phyloP scores from a whole-genome alignment of 2,329 filamentous ascomycete species.

The Verticillium nonalfalfae region DNA sequence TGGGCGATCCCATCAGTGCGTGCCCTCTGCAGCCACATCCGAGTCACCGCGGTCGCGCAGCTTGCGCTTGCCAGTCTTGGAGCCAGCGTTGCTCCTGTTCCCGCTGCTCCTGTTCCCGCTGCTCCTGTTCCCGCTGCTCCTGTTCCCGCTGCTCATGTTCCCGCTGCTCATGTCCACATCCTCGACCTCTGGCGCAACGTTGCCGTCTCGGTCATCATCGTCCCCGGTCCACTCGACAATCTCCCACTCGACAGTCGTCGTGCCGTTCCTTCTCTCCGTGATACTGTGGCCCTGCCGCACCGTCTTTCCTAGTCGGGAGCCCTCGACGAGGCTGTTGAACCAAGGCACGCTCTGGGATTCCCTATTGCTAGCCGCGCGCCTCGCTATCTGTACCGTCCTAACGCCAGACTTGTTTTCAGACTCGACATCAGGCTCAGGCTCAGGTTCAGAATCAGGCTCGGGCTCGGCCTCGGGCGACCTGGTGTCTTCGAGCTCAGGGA shows the following conservation, averaged over 20 bases:
- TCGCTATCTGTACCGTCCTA: constrained; percentile 18
- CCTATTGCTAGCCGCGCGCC: constrained; percentile 31
- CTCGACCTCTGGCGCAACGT: constrained; percentile 19
- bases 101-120: constrained; percentile 18
- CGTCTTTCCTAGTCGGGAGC: constrained; percentile 61
- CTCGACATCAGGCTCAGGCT: constrained; percentile 3
- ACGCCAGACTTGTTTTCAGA: constrained; percentile 18
- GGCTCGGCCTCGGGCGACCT: neutral
- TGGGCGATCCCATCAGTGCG: constrained; percentile 3
- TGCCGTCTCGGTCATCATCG: constrained; percentile 32
- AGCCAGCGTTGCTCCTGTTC: neutral
- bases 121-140: constrained; percentile 3
- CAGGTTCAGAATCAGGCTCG: neutral
- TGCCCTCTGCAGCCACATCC: constrained; percentile 6
- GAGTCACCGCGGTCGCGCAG: constrained; percentile 32
- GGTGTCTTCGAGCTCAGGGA: constrained; percentile 41
- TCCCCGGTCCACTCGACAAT: constrained; percentile 65
- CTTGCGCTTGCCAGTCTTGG: constrained; percentile 45
- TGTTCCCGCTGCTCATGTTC: neutral
- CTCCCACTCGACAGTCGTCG: constrained; percentile 72
- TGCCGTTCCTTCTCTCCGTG: constrained; percentile 51
- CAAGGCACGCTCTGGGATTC: constrained; percentile 72
- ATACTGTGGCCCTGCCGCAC: constrained; percentile 55
- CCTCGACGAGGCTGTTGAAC: constrained; percentile 77
- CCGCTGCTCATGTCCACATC: constrained; percentile 27